phyloP scores from a whole-genome alignment of 139 green algal species.

The Tetraselmis chui region DNA sequence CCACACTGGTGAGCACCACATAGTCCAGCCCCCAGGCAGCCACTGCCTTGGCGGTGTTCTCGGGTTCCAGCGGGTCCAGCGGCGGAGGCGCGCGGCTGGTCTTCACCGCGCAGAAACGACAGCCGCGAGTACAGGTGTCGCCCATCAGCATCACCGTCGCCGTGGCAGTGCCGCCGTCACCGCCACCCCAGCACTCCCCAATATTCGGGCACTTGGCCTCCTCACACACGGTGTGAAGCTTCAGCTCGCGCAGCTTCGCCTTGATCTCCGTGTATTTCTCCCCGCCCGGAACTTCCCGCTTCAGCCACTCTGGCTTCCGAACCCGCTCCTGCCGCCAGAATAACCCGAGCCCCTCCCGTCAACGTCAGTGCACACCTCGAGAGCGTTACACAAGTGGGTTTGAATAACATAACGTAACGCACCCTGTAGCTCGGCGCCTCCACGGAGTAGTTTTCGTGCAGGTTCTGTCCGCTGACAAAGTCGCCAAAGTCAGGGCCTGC shows the following conservation, averaged over 20 bases:
- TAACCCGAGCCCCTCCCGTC: too few relatives aligned
- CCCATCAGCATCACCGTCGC: conserved; percentile 99
- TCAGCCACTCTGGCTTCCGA: conserved; percentile 98
- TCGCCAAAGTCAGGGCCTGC: conserved; percentile 64
- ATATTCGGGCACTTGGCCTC: conserved; percentile 61
- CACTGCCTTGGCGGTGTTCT: conserved; percentile 84
- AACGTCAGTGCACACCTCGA: too few relatives aligned
- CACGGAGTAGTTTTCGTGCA: conserved; percentile 59
- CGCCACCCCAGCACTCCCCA: conserved; percentile 47
- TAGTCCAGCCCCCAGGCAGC: conserved; percentile 95
- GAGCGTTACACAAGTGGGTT: background rate
- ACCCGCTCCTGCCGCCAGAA: conserved; percentile 64
- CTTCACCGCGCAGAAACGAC: conserved; percentile 94
- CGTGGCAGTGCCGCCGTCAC: conserved; percentile 85
- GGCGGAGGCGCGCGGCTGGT: conserved; percentile 77
- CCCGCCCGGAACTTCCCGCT: conserved; percentile 77
- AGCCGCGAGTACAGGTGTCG: conserved; percentile 87
- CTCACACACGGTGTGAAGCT: conserved; percentile 95
- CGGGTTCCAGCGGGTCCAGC: conserved; percentile 84
- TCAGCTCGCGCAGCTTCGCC: conserved; percentile 87
- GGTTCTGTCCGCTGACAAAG: conserved; percentile 49
- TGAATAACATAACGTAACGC: background rate
- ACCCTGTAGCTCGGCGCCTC: conserved; percentile 73
- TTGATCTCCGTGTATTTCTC: conserved; percentile 89
- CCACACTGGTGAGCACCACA: conserved; percentile 95